Evolutionary conservation across 495 filamentous ascomycete genomes (phyloP), one percentile per base, ranked within the genome.

Genomic region (Parathielavia hyrcaniae): DNA sequence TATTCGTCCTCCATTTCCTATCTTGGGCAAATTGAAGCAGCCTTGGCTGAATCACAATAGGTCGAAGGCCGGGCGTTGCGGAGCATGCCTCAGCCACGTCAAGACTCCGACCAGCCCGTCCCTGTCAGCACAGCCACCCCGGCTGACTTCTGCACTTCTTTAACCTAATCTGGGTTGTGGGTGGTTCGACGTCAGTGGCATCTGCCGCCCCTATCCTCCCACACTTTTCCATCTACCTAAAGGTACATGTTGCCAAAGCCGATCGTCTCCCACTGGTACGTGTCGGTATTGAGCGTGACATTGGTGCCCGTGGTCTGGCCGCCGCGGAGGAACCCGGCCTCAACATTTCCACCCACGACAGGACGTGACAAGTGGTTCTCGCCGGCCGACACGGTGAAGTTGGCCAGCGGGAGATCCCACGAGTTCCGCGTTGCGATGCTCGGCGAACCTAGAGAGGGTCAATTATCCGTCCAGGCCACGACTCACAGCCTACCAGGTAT

Each of bases 301-400:
- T 82, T 80, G 19, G 71, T 78, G 56, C 46, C 54, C 17, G 68
- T 64, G 5, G 71, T 68, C 48, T 72, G 71, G 1, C 80, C 80
- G 2, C 71, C 70, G 66, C 77, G 77, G 52, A 83, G 47, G 20
- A 63, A 67, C 9, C 79, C 78, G 22, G 69, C 71, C 51, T 73
- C 67, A 11, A 75, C 66, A 36, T 68, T 76, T 4, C 79, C 78
- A 16, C 73, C 75, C 60, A 74, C 77, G 34, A 79, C 74, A 72
- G 69, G 58, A 66, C 64, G 54, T 23, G 45, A 22, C 44, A 86
- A 63, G 55, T 67, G 76, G 61, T 83, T 84, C 38, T 75, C 80
- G 1, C 82, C 80, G 19, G 69, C 70, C 58, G 75, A 19, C 14
- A 86, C 80, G 4, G 81, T 83, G 61, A 85, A 86, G 64, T 85